These are phyloP conservation scores for Beauveria australis DNA, from an alignment of 2,329 filamentous ascomycete genomes.

Conservation along the genomic window DNA sequence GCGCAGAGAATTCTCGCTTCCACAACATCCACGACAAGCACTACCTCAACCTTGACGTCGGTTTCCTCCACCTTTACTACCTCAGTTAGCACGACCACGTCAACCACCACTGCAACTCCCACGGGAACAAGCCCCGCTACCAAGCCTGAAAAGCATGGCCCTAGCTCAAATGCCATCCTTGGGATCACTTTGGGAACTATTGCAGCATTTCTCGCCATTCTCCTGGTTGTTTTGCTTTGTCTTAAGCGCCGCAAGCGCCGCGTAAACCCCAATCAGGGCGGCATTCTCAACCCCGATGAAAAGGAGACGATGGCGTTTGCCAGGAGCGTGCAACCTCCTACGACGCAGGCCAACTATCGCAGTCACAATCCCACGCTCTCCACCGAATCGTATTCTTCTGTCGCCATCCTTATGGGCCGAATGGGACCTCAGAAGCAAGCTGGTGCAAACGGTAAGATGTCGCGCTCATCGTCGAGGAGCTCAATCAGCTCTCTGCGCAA, in stretches of 20 bases:
- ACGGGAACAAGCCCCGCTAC: slow-evolving; percentile 19
- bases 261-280: slow-evolving; percentile 30
- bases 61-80: slow-evolving; percentile 17
- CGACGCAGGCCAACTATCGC: slow-evolving; percentile 32
- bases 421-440: slow-evolving; percentile 36
- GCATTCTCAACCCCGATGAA: slow-evolving; percentile 42
- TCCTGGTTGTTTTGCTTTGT: slow-evolving; percentile 65
- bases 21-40: slow-evolving; percentile 19
- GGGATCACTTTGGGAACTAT: slow-evolving; percentile 79
- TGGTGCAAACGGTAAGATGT: slow-evolving; percentile 42
- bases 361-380: slow-evolving; percentile 47
- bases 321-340: slow-evolving; percentile 31
- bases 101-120: slow-evolving; percentile 4
- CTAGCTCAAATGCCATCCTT: slow-evolving; percentile 51
- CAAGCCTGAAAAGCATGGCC: slow-evolving; percentile 24
- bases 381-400: slow-evolving; percentile 51
- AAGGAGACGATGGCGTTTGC: slow-evolving; percentile 46
- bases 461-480: slow-evolving; percentile 42
- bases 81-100: slow-evolving; percentile 18
- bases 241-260: slow-evolving; percentile 46
- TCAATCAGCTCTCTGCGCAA: slow-evolving; percentile 50
- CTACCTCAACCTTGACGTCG: slow-evolving; percentile 19
- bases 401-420: slow-evolving; percentile 60
- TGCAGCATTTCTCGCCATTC: slow-evolving; percentile 60
- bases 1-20: slow-evolving; percentile 30